Percentiles rank a stretch among this genome's conserved stretches.
phyloP scores from a whole-genome alignment of 495 filamentous ascomycete species.

The Daldinia concentrica region DNA sequence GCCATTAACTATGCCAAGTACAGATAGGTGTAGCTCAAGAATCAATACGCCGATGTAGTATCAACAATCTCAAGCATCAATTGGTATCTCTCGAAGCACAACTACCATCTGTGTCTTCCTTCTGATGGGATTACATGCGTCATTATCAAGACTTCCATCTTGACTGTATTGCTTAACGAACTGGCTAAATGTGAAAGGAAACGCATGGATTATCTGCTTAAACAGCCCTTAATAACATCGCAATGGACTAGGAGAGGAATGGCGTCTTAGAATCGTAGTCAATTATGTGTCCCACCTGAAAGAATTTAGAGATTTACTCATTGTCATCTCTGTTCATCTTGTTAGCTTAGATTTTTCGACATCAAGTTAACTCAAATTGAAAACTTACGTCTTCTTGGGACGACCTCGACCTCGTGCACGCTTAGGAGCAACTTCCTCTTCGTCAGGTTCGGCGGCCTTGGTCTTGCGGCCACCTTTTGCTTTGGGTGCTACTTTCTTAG shows the following conservation, averaged over 20 bases:
- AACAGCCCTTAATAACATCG: neutral
- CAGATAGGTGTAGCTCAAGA: neutral
- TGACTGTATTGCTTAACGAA: neutral
- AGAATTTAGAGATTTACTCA: neutral
- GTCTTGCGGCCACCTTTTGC: conserved; percentile 45
- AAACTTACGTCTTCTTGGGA: conserved; percentile 30
- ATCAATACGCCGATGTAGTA: conserved; percentile 4
- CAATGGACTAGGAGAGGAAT: neutral
- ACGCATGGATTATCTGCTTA: conserved; percentile 2
- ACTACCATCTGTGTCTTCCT: conserved; percentile 4
- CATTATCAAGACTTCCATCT: neutral
- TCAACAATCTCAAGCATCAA: conserved; percentile 23
- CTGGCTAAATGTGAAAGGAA: conserved; percentile 11
- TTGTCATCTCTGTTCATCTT: neutral
- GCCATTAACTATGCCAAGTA: neutral
- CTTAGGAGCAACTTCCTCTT: conserved; percentile 28
- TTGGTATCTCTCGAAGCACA: conserved; percentile 38
- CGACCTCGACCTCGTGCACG: conserved; percentile 28
- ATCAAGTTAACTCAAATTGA: neutral
- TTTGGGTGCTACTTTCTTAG: conserved; percentile 32
- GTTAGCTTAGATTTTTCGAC: neutral
- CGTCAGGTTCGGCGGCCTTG: conserved; percentile 27
- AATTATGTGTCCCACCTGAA: neutral
- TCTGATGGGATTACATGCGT: conserved; percentile 11
- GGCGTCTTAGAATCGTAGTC: neutral